These are phyloP conservation scores for Crithidia brevicula DNA, from an alignment of 208 protist species.

Conservation along the genomic window DNA sequence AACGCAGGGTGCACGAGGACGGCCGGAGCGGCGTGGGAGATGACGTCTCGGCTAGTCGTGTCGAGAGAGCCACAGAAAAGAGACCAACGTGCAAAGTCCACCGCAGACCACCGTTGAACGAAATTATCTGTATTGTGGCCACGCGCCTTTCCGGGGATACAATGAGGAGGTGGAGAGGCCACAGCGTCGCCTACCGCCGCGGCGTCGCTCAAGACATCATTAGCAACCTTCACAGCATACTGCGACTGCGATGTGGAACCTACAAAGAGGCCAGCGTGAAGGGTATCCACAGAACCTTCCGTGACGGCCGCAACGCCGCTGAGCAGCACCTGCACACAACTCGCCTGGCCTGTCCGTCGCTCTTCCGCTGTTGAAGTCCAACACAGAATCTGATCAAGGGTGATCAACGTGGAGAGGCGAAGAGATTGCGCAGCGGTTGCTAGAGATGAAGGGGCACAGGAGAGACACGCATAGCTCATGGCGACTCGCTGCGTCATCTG, in stretches of 20 bases:
- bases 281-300: not conserved
- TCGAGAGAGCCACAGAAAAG: not conserved
- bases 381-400: constrained; percentile 1
- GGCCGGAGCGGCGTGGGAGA: constrained; percentile 16
- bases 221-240: too few relatives aligned
- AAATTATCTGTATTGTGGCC: too few relatives aligned
- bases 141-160: too few relatives aligned
- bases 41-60: constrained; percentile 10
- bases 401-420: not conserved
- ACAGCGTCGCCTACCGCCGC: too few relatives aligned
- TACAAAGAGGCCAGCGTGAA: constrained; percentile 23
- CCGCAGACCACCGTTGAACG: too few relatives aligned
- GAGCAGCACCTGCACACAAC: constrained; percentile 5
- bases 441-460: not conserved
- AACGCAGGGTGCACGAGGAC: not conserved
- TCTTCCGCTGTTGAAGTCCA: not conserved
- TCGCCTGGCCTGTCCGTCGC: not conserved
- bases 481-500: constrained; percentile 12
- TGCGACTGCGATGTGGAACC: not conserved
- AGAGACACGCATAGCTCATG: not conserved
- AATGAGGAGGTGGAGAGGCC: too few relatives aligned
- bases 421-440: not conserved
- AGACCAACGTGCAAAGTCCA: constrained; percentile 1
- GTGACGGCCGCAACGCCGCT: not conserved
- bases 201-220: too few relatives aligned